Percentiles rank a stretch among this genome's conserved stretches.
phyloP scores from a whole-genome alignment of 768 basidiomycete species.

The Xerocomellus chrysenteron region DNA sequence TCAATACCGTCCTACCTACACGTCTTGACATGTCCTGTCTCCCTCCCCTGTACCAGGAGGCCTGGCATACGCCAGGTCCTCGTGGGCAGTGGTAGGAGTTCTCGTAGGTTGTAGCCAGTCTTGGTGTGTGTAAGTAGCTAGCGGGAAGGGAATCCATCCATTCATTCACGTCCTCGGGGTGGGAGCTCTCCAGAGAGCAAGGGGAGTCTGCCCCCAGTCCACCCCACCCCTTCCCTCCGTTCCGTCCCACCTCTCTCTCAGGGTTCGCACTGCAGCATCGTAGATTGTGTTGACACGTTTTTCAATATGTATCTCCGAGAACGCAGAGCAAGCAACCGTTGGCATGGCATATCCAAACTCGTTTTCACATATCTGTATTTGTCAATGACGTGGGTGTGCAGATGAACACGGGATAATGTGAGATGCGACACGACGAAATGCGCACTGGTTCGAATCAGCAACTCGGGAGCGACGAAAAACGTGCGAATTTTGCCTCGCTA shows the following conservation, averaged over 20 bases:
- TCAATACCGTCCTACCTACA: background rate
- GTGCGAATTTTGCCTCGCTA: too few species aligned
- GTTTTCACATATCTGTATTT: background rate
- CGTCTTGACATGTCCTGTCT: background rate
- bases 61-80: too few species aligned
- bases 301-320: constrained; percentile 10
- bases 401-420: background rate
- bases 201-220: too few species aligned
- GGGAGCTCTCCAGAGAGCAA: too few species aligned
- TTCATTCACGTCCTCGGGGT: too few species aligned
- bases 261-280: background rate
- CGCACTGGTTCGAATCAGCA: too few species aligned
- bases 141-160: too few species aligned
- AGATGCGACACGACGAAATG: background rate
- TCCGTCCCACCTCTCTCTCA: background rate
- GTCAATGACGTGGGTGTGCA: background rate
- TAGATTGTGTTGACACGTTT: background rate
- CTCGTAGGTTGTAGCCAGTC: too few species aligned
- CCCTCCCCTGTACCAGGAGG: too few species aligned
- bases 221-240: background rate
- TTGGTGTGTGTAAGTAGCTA: too few species aligned
- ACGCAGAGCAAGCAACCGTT: constrained; percentile 1
- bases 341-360: constrained; percentile 2
- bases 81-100: too few species aligned
- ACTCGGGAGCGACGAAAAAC: too few species aligned